Evolutionary conservation across 75 land plant species (phyloP).

Genomic region (Pseudotsuga menziesii): DNA sequence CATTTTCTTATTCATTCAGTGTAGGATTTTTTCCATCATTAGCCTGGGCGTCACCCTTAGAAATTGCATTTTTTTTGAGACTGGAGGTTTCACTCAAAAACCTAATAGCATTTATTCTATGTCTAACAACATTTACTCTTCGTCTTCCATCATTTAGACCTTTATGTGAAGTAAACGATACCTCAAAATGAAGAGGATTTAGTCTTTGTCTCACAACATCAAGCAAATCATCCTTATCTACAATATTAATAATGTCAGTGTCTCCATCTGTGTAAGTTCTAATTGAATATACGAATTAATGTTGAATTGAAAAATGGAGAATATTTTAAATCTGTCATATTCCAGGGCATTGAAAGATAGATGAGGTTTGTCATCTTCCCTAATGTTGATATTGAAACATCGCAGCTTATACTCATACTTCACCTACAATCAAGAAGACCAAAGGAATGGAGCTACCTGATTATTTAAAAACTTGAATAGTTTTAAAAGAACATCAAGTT

Average conservation of each 20-base stretch:
- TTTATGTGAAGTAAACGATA: conserved; percentile 7
- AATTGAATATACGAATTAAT: conserved; percentile 29
- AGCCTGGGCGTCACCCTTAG: too few relatives aligned
- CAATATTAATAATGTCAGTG: conserved; percentile 56
- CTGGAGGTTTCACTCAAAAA: too few relatives aligned
- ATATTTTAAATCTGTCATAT: conserved; percentile 43
- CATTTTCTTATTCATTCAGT: too few relatives aligned
- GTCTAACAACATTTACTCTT: too few relatives aligned
- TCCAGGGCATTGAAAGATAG: conserved; percentile 38
- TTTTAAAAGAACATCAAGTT: too few relatives aligned
- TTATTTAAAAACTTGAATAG: too few relatives aligned
- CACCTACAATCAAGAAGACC: conserved; percentile 32
- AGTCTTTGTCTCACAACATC: conserved; percentile 59
- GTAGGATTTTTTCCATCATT: too few relatives aligned
- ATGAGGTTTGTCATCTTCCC: conserved; percentile 21
- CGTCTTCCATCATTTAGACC: too few relatives aligned
- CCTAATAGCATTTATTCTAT: too few relatives aligned
- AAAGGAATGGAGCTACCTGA: too few relatives aligned
- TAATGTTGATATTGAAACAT: conserved; percentile 39
- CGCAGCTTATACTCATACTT: conserved; percentile 56
- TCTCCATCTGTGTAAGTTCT: conserved; percentile 77
- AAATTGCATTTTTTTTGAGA: too few relatives aligned
- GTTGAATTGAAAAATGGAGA: conserved; percentile 35
- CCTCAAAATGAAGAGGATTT: conserved; percentile 65
- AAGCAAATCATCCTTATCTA: conserved; percentile 57